Conservation (phyloP, 164 flowering plant genomes). For the Kingdonia uniflora region DNA sequence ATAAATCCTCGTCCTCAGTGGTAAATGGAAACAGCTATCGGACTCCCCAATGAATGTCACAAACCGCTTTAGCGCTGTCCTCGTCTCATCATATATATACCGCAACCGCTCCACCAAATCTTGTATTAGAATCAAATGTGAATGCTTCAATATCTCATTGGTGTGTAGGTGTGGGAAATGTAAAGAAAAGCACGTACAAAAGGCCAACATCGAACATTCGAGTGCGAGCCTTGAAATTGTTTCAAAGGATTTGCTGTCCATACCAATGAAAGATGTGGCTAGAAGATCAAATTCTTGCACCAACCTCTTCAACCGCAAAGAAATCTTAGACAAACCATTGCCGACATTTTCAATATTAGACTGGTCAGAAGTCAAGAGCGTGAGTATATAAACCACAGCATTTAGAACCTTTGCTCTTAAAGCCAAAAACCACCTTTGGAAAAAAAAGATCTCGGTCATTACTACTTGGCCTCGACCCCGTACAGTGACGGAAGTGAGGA, state of each 20-base stretch:
- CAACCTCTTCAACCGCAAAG: constrained; percentile 32
- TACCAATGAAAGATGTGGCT: constrained; percentile 43
- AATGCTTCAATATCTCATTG: constrained; percentile 14
- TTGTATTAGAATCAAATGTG: constrained; percentile 25
- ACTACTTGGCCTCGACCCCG: too few relatives aligned
- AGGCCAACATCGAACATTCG: constrained; percentile 61
- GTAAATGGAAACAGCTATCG: constrained; percentile 19
- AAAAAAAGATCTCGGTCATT: too few relatives aligned
- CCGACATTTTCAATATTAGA: too few relatives aligned
- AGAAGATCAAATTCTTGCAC: constrained; percentile 61
- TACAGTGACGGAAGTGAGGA: too few relatives aligned
- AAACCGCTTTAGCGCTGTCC: constrained; percentile 31
- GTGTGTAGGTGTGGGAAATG: constrained; percentile 17
- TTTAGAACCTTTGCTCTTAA: too few relatives aligned
- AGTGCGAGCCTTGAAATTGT: constrained; percentile 49
- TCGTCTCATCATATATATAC: constrained; percentile 33
- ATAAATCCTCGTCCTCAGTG: constrained; percentile 19
- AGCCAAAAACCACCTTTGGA: constrained; percentile 18
- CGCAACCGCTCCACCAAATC: constrained; percentile 38
- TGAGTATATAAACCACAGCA: too few relatives aligned
- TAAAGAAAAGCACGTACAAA: constrained; percentile 35
- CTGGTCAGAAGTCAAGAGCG: too few relatives aligned
- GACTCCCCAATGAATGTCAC: constrained; percentile 19
- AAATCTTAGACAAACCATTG: constrained; percentile 19
- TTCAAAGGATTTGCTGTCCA: constrained; percentile 40